These are phyloP conservation scores for Candida methanosorbosa DNA, from an alignment of 805 yeast genomes.

Conservation along the genomic window DNA sequence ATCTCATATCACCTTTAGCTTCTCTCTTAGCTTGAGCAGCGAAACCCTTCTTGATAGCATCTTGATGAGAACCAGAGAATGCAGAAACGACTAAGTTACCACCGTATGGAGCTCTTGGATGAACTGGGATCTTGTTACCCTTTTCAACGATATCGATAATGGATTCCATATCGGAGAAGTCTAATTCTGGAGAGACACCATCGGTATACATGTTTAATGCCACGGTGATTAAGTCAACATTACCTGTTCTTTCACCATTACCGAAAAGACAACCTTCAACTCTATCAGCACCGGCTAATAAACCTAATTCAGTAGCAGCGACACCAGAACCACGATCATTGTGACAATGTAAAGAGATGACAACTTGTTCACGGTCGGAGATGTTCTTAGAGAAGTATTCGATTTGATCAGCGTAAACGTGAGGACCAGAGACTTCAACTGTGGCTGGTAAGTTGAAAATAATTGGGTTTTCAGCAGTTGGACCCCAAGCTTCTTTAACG, in stretches of 20 bases:
- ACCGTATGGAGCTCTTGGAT: conserved; percentile 72
- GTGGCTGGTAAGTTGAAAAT: conserved; percentile 78
- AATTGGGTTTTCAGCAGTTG: conserved; percentile 64
- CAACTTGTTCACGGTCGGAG: conserved; percentile 60
- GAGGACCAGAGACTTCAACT: conserved; percentile 70
- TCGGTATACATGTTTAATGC: conserved; percentile 74
- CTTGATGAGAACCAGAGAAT: conserved; percentile 49
- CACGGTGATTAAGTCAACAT: conserved; percentile 68
- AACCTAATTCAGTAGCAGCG: conserved; percentile 72
- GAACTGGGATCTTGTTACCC: conserved; percentile 70
- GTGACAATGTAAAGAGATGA: conserved; percentile 67
- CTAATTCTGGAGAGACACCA: conserved; percentile 65
- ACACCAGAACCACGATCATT: conserved; percentile 82
- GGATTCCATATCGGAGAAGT: conserved; percentile 59
- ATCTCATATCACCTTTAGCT: conserved; percentile 38
- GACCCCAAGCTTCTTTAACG: conserved; percentile 72
- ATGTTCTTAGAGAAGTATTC: conserved; percentile 66
- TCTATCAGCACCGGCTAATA: conserved; percentile 79
- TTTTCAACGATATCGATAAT: conserved; percentile 63
- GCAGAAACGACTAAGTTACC: conserved; percentile 77
- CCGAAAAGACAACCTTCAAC: conserved; percentile 80
- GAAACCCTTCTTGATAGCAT: conserved; percentile 28
- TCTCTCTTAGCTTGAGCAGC: conserved; percentile 42
- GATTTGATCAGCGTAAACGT: conserved; percentile 72
- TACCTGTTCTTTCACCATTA: conserved; percentile 82